Base-by-base conservation (phyloP, 148 eudicot species). In the Amaranthus palmeri region DNA sequence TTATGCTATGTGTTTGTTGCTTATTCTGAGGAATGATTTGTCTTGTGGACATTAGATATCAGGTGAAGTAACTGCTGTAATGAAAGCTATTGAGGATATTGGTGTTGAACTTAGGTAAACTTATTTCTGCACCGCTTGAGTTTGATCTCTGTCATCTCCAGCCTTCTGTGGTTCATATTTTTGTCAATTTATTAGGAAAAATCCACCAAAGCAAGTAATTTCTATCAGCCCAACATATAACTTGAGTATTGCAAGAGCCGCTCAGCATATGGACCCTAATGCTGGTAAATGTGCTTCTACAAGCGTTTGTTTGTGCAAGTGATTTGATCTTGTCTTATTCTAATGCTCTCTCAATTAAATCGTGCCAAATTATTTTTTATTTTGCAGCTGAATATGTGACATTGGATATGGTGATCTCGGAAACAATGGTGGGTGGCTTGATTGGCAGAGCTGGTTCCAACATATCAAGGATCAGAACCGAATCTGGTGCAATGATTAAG, bases 401-500 rank as follows among this genome's bases (percentile, higher is more conserved):
- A 42, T 55, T 90, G 79, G 89, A 82, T 75, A 83, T 93, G 83
- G 73, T 87, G 79, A 83, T 93, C 61, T 82, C 98, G 65, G 98
- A 92, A 78, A 72, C 92, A 63, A 81, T 87, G 81, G 76, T 90
- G 59, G 98, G 98, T 79, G 96, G 98, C 68, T 86, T 92, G 69
- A 92, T 92, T 74, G 98, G 98, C 52, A 84, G 88, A 75, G 76
- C 84, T 70, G 98, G 98, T 46, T 91, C 96, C 78, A 92, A 92
- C 80, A 90, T 92, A 44, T 86, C 88, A 55, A 84, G 93, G 78
- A 93, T 93, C 75, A 82, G 98, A 81, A 86, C 56, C 7, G 98
- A 93, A 78, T 87, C 98, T 71, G 98, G 98, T 71, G 98, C 98
- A 25, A 84, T 84, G 82, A 87, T 93, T 56, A 93, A 93, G 92